Conservation (phyloP, 306 rosid genomes). For the Herpetospermum pedunculosum region DNA sequence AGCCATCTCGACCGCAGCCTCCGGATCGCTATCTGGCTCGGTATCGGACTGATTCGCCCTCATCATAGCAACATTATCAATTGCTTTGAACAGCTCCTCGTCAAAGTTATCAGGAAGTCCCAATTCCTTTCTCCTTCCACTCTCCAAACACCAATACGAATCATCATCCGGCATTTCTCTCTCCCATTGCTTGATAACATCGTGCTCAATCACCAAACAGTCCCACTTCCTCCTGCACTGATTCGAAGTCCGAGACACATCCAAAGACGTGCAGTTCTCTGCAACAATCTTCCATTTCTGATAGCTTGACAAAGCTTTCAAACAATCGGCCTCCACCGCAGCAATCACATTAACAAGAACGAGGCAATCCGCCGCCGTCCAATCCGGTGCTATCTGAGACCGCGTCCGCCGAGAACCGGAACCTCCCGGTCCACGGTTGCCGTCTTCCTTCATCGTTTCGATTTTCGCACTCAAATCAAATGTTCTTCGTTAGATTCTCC, state of each 20-base stretch:
- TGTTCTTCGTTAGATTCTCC: not conserved
- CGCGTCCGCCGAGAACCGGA: constrained; percentile 38
- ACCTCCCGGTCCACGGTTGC: not conserved
- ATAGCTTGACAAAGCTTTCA: constrained; percentile 26
- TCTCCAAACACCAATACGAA: constrained; percentile 21
- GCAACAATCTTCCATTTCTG: constrained; percentile 53
- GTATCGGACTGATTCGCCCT: constrained; percentile 32
- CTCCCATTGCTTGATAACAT: constrained; percentile 7
- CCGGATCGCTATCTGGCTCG: constrained; percentile 42
- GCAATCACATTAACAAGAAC: constrained; percentile 60
- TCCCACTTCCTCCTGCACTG: constrained; percentile 76
- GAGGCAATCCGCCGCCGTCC: constrained; percentile 40
- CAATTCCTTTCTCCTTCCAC: constrained; percentile 17
- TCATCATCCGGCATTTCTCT: not conserved
- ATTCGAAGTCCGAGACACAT: constrained; percentile 32
- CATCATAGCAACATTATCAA: constrained; percentile 24
- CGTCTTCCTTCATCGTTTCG: constrained; percentile 7
- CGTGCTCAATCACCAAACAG: constrained; percentile 20
- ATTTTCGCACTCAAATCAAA: constrained; percentile 7
- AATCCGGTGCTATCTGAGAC: constrained; percentile 55
- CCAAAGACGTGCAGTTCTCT: constrained; percentile 42
- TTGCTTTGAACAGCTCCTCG: constrained; percentile 34
- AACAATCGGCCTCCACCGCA: constrained; percentile 72
- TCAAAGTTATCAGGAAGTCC: constrained; percentile 47
- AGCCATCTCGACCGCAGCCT: constrained; percentile 21